Conservation (phyloP, 371 early-diverging fungal genomes). For the Coemansia sp. region DNA sequence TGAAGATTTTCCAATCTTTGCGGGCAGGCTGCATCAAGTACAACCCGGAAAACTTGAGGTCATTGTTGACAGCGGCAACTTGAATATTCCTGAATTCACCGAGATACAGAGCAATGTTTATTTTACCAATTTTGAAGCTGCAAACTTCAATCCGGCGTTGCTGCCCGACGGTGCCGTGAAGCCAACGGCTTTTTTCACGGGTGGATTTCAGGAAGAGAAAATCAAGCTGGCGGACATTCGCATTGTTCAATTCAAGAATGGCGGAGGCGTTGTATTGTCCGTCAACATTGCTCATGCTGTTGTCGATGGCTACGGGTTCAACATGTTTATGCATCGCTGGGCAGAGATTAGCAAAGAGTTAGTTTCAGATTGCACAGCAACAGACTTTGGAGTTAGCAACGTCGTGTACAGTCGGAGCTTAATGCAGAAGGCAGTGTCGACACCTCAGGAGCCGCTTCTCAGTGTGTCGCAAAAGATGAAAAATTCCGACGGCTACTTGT, state of each 20-base stretch:
- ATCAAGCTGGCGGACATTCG: background rate
- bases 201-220: background rate
- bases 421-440: background rate
- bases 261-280: constrained; percentile 7
- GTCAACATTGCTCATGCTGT: background rate
- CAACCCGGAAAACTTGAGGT: background rate
- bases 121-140: constrained; percentile 1
- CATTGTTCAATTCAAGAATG: background rate
- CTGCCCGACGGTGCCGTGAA: constrained; percentile 3
- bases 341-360: background rate
- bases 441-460: background rate
- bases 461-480: background rate
- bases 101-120: constrained; percentile 19
- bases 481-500: background rate
- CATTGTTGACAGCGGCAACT: constrained; percentile 11
- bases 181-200: background rate
- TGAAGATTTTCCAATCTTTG: constrained; percentile 25
- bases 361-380: too few relatives aligned
- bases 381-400: too few relatives aligned
- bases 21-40: constrained; percentile 17
- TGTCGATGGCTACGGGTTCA: constrained; percentile 17
- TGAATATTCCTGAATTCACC: constrained; percentile 26
- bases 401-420: too few relatives aligned
- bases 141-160: background rate
- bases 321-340: constrained; percentile 17